Conservation (phyloP, 2,329 filamentous ascomycete species). For the Ceratocystis cubensis region DNA sequence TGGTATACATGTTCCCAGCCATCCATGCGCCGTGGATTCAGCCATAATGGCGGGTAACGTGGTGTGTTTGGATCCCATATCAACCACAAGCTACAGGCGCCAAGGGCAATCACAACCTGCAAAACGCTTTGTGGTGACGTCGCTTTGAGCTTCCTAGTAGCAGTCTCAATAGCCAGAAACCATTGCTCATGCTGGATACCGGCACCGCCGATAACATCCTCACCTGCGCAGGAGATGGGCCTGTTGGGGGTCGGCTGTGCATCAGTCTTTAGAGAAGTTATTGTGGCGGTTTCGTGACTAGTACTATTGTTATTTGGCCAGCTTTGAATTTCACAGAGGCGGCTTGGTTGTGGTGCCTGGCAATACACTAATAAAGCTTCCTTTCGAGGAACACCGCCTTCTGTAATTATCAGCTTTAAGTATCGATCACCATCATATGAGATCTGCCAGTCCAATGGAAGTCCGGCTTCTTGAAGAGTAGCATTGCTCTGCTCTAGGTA, state of each 20-base stretch:
- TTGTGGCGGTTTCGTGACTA: not conserved
- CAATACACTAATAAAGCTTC: constrained; percentile 5
- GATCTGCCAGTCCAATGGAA: constrained; percentile 9
- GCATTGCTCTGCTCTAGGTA: constrained; percentile 3
- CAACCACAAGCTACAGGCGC: constrained; percentile 2
- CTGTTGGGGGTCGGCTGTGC: too few relatives aligned
- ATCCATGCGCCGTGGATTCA: not conserved
- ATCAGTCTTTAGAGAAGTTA: not conserved
- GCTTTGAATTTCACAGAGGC: not conserved
- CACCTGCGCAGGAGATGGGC: not conserved
- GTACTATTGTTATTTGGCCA: not conserved
- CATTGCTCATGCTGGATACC: constrained; percentile 1
- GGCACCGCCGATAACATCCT: not conserved
- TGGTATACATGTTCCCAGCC: not conserved
- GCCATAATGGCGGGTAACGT: constrained; percentile 1
- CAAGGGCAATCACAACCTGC: constrained; percentile 3
- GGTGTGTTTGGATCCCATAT: not conserved
- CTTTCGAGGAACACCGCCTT: not conserved
- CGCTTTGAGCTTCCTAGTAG: not conserved
- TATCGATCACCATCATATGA: not conserved
- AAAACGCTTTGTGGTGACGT: not conserved
- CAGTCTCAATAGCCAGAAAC: not conserved
- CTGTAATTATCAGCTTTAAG: not conserved
- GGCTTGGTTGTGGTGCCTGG: not conserved
- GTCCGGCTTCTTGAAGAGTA: not conserved